These are phyloP conservation scores for Rosa lucieae DNA, from an alignment of 306 rosid species.

Conservation along the genomic window DNA sequence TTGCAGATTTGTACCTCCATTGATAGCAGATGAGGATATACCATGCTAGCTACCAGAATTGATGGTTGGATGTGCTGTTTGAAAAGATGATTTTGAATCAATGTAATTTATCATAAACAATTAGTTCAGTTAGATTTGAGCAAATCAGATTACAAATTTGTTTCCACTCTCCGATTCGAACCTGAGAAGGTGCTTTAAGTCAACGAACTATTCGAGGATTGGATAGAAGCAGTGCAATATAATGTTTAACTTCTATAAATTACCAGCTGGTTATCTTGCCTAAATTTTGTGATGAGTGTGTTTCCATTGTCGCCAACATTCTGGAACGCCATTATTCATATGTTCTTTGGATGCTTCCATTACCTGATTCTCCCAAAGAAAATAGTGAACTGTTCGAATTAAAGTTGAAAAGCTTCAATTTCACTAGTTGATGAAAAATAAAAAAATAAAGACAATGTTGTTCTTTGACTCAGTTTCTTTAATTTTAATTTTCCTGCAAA, in stretches of 20 bases:
- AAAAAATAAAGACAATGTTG: too few relatives aligned
- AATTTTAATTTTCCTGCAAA: not conserved
- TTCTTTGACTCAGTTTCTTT: not conserved
- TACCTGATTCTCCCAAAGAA: not conserved
- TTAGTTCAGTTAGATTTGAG: not conserved
- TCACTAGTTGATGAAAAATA: not conserved
- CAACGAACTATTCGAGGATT: not conserved
- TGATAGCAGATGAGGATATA: conserved; percentile 45
- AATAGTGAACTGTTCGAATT: not conserved
- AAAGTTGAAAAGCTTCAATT: not conserved
- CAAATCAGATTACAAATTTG: not conserved
- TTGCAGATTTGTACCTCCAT: conserved; percentile 79
- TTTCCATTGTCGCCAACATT: not conserved
- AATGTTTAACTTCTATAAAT: not conserved
- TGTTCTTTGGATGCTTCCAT: not conserved
- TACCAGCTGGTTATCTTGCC: not conserved
- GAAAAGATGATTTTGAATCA: not conserved
- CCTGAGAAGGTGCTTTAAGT: not conserved
- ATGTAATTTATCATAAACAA: not conserved
- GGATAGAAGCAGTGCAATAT: not conserved
- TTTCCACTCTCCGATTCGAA: not conserved
- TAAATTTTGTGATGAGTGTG: not conserved
- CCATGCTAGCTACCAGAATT: conserved; percentile 14
- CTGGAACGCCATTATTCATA: not conserved
- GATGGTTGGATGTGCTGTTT: not conserved